Percentiles rank a stretch among this genome's conserved stretches.
Evolutionary conservation across 2,329 filamentous ascomycete species (phyloP).

Genomic region (Pseudogymnoascus pannorum): DNA sequence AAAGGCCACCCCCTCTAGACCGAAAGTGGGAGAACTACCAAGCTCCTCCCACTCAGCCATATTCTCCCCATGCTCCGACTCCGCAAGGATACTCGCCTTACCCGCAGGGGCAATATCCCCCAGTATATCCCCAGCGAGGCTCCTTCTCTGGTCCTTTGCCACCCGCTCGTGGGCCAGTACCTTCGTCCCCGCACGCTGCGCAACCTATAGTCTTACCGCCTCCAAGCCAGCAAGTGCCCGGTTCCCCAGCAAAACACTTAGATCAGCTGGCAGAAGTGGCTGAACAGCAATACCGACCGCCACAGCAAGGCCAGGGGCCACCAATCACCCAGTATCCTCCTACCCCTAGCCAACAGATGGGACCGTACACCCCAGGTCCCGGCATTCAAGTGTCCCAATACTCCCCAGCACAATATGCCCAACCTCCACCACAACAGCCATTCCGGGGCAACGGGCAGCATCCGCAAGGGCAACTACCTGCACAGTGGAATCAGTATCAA

Average conservation of each 20-base stretch:
- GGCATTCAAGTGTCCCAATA: neutral
- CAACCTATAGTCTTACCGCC: conserved; percentile 22
- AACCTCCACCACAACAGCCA: conserved; percentile 5
- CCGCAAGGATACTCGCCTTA: conserved; percentile 14
- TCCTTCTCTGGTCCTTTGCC: conserved; percentile 23
- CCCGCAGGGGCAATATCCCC: conserved; percentile 10
- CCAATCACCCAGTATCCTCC: conserved; percentile 16
- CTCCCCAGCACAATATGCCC: neutral
- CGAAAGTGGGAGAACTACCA: conserved; percentile 26
- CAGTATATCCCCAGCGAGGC: conserved; percentile 14
- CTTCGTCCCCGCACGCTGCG: conserved; percentile 26
- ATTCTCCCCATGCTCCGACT: conserved; percentile 13
- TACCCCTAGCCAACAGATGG: neutral
- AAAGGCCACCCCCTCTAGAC: conserved; percentile 13
- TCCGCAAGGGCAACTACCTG: conserved; percentile 13
- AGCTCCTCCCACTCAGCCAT: conserved; percentile 13
- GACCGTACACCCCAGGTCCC: neutral
- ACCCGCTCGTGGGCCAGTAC: conserved; percentile 24
- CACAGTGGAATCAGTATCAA: conserved; percentile 15
- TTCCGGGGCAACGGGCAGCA: conserved; percentile 9
- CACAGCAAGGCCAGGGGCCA: conserved; percentile 23
- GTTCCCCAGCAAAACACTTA: conserved; percentile 22
- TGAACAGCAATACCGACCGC: conserved; percentile 25
- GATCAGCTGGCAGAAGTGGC: conserved; percentile 27
- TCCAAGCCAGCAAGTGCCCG: conserved; percentile 18